Conservation (phyloP, 371 early-diverging fungal genomes). For the Mucor indicus region DNA sequence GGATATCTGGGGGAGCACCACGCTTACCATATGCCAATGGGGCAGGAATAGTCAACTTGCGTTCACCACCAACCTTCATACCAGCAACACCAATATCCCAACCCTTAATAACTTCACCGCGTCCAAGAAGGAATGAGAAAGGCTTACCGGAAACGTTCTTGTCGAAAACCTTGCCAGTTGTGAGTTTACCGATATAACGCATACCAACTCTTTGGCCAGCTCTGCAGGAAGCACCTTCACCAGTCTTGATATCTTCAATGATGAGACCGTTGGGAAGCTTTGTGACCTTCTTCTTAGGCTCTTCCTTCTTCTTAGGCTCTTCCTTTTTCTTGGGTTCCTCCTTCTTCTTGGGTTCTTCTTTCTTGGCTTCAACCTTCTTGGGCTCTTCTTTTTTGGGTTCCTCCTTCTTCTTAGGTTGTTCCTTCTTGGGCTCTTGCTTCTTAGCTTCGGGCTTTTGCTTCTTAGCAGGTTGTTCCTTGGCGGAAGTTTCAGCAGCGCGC, state of each 20-base stretch:
- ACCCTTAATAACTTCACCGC: slow-evolving; percentile 93
- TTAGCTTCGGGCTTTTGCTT: slow-evolving; percentile 31
- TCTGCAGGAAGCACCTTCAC: slow-evolving; percentile 77
- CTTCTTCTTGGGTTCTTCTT: slow-evolving; percentile 39
- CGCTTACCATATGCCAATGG: slow-evolving; percentile 82
- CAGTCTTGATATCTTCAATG: slow-evolving; percentile 79
- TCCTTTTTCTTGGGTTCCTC: slow-evolving; percentile 37
- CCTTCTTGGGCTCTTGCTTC: slow-evolving; percentile 39
- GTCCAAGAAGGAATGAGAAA: slow-evolving; percentile 84
- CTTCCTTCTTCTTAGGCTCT: slow-evolving; percentile 33
- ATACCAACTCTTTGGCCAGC: slow-evolving; percentile 79
- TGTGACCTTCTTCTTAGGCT: slow-evolving; percentile 33
- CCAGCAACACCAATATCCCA: slow-evolving; percentile 90
- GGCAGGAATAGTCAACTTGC: slow-evolving; percentile 88
- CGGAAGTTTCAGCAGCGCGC: slow-evolving; percentile 25
- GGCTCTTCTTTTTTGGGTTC: slow-evolving; percentile 35
- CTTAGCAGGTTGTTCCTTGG: slow-evolving; percentile 32
- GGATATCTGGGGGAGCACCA: slow-evolving; percentile 88
- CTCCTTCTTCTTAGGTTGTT: slow-evolving; percentile 45
- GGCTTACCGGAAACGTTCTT: slow-evolving; percentile 88
- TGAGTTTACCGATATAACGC: slow-evolving; percentile 90
- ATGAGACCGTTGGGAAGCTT: slow-evolving; percentile 72
- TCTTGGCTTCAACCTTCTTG: slow-evolving; percentile 29
- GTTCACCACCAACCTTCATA: slow-evolving; percentile 90
- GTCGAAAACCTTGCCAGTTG: slow-evolving; percentile 94